Evolutionary conservation across 441 rosid species (phyloP).

Genomic region (Oxalis stricta): DNA sequence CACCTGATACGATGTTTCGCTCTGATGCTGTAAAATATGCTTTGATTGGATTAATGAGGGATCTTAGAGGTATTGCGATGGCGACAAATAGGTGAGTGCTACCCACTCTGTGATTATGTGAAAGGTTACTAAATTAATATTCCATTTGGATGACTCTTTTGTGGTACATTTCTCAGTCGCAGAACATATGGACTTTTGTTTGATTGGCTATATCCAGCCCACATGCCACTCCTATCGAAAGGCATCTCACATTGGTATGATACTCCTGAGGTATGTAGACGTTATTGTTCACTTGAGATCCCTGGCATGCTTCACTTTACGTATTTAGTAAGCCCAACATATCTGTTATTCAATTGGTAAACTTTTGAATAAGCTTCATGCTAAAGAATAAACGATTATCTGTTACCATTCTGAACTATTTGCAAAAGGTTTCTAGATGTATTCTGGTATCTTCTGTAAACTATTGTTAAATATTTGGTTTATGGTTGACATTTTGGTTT

Average conservation of each 20-base stretch:
- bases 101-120: background rate
- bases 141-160: background rate
- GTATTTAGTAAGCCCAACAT: background rate
- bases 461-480: too few relatives aligned
- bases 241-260: slow-evolving; percentile 90
- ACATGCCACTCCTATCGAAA: slow-evolving; percentile 89
- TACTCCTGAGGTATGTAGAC: slow-evolving; percentile 77
- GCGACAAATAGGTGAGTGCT: slow-evolving; percentile 72
- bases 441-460: background rate
- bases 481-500: slow-evolving; percentile 8
- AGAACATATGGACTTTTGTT: slow-evolving; percentile 88
- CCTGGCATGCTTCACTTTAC: background rate
- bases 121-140: background rate
- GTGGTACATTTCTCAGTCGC: slow-evolving; percentile 45
- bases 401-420: too few relatives aligned
- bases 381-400: too few relatives aligned
- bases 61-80: slow-evolving; percentile 95
- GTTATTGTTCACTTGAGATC: background rate
- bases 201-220: slow-evolving; percentile 97
- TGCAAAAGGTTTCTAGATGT: background rate
- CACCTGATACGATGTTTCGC: slow-evolving; percentile 85
- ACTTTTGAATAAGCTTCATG: too few relatives aligned
- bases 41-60: slow-evolving; percentile 89
- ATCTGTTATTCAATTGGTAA: too few relatives aligned
- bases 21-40: slow-evolving; percentile 86